Evolutionary conservation across 1,284 basidiomycete species (phyloP).

Genomic region (Rhodotorula sp.): DNA sequence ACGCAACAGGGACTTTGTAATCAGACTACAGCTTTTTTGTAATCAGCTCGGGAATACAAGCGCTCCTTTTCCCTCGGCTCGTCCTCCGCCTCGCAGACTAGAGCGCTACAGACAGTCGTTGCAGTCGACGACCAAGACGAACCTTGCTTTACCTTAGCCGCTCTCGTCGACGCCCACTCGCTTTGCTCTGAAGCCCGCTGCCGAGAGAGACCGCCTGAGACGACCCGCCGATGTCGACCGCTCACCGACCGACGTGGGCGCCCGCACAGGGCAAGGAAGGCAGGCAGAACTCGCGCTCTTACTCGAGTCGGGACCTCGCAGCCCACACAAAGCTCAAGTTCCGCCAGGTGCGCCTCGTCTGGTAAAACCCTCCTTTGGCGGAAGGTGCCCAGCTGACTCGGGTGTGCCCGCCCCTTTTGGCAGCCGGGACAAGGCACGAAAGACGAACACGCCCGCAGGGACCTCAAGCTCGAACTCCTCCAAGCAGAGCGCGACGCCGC

Average conservation of each 20-base stretch:
- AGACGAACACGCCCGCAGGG: constrained; percentile 69
- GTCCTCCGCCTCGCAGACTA: too few species aligned
- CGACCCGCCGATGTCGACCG: constrained; percentile 35
- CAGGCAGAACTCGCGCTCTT: constrained; percentile 37
- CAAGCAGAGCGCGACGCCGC: constrained; percentile 74
- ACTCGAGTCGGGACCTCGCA: constrained; percentile 72
- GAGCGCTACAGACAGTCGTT: too few species aligned
- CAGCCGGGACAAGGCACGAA: constrained; percentile 45
- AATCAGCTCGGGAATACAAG: too few species aligned
- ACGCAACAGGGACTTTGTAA: too few species aligned
- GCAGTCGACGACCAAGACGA: too few species aligned
- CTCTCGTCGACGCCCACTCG: too few species aligned
- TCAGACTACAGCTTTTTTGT: too few species aligned
- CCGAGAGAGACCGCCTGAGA: neutral
- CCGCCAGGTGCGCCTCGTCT: constrained; percentile 56
- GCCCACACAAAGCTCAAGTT: constrained; percentile 95
- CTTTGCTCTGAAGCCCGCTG: too few species aligned
- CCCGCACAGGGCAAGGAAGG: constrained; percentile 45
- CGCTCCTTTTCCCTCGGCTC: too few species aligned
- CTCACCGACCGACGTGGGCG: constrained; percentile 46
- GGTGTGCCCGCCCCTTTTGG: neutral
- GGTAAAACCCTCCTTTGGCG: too few species aligned
- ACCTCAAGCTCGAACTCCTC: constrained; percentile 77
- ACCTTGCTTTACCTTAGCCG: too few species aligned
- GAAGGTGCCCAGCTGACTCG: too few species aligned